Percentiles rank a stretch among this genome's conserved stretches.
These are phyloP conservation scores for Pseudogymnoascus destructans DNA, from an alignment of 2,329 filamentous ascomycete species.

Conservation along the genomic window DNA sequence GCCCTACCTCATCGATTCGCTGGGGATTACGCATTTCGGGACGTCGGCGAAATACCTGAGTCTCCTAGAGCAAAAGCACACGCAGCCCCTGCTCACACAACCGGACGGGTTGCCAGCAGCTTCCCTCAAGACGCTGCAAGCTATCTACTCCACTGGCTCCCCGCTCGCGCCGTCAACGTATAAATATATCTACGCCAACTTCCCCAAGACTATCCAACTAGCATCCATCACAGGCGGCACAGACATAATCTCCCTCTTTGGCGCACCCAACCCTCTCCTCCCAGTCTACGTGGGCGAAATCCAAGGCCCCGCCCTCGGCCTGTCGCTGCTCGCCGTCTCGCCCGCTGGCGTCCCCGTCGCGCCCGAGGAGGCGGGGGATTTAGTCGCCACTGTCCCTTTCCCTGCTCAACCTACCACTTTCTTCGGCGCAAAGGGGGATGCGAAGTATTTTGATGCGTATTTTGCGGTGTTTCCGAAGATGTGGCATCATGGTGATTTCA, in stretches of 20 bases:
- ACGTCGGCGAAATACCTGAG: constrained; percentile 88
- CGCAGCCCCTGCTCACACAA: constrained; percentile 40
- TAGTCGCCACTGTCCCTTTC: constrained; percentile 78
- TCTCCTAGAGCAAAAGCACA: constrained; percentile 69
- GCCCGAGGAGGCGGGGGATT: constrained; percentile 63
- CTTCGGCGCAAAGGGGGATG: constrained; percentile 58
- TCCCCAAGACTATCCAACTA: constrained; percentile 71
- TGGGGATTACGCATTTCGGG: constrained; percentile 82
- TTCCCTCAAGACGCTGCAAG: constrained; percentile 52
- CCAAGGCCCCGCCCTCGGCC: constrained; percentile 64
- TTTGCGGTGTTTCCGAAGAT: constrained; percentile 68
- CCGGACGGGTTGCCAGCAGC: constrained; percentile 28
- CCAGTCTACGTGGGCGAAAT: constrained; percentile 64
- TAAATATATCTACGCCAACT: constrained; percentile 72
- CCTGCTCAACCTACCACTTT: constrained; percentile 85
- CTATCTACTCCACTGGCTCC: constrained; percentile 89
- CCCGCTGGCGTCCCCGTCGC: constrained; percentile 32
- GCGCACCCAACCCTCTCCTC: constrained; percentile 64
- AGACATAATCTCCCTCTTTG: constrained; percentile 92
- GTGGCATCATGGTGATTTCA: constrained; percentile 95
- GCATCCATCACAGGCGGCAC: constrained; percentile 92
- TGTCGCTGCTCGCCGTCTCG: constrained; percentile 56
- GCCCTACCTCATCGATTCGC: constrained; percentile 65
- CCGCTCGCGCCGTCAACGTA: constrained; percentile 90
- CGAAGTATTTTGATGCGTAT: constrained; percentile 74